These are phyloP conservation scores for Cyberlindnera suaveolens DNA, from an alignment of 805 yeast genomes.

Conservation along the genomic window DNA sequence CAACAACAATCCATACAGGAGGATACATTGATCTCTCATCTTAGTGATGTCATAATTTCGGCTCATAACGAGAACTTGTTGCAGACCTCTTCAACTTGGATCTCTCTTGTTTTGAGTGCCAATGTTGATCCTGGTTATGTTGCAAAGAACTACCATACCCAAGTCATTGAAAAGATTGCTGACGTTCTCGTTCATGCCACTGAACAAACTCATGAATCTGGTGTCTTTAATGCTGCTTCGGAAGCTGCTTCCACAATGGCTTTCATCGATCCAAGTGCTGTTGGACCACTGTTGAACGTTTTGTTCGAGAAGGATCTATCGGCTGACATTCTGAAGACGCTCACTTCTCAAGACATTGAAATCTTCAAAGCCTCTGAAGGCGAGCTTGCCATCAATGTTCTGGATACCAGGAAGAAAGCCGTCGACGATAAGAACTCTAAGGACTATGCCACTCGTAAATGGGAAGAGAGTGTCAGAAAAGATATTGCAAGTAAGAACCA, in stretches of 20 bases:
- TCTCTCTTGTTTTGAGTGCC: conserved; percentile 59
- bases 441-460: conserved; percentile 78
- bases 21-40: conserved; percentile 24
- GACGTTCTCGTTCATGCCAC: conserved; percentile 15
- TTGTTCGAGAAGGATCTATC: conserved; percentile 38
- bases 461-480: conserved; percentile 83
- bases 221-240: conserved; percentile 46
- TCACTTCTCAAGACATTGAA: conserved; percentile 44
- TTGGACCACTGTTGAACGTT: conserved; percentile 45
- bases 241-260: conserved; percentile 42
- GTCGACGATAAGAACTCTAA: conserved; percentile 65
- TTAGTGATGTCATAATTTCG: conserved; percentile 36
- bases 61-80: conserved; percentile 36
- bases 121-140: conserved; percentile 59
- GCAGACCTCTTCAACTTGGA: conserved; percentile 58
- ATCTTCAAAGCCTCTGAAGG: conserved; percentile 73
- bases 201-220: conserved; percentile 23
- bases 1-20: conserved; percentile 13
- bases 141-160: conserved; percentile 28
- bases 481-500: conserved; percentile 58
- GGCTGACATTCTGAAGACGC: conserved; percentile 7
- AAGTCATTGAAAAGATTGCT: conserved; percentile 18
- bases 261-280: conserved; percentile 52
- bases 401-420: conserved; percentile 38
- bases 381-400: conserved; percentile 57